These are phyloP conservation scores for Mercurialis annua DNA, from an alignment of 345 rosid species.

Conservation along the genomic window DNA sequence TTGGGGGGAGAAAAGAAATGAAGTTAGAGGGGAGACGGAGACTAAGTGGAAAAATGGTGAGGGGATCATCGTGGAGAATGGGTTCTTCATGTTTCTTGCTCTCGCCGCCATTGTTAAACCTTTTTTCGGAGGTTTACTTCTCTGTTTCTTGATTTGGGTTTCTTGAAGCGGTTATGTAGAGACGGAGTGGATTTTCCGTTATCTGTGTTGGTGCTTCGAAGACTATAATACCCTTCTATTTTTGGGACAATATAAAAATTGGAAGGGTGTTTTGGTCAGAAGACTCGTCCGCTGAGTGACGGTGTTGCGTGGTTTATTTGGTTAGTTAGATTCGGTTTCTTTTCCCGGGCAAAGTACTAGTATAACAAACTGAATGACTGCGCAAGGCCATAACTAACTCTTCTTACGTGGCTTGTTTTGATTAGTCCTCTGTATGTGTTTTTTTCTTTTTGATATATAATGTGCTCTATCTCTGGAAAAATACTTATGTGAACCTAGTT, in stretches of 20 bases:
- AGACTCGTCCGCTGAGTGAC: background rate
- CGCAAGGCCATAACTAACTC: too few species aligned
- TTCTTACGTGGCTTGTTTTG: too few species aligned
- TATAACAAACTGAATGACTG: too few species aligned
- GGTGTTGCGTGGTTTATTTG: too few species aligned
- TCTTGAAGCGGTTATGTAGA: background rate
- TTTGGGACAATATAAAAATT: background rate
- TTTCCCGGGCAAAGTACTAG: slow-evolving; percentile 21
- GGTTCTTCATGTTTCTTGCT: slow-evolving; percentile 47
- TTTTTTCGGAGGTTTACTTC: background rate
- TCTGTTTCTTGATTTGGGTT: background rate
- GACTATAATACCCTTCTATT: background rate
- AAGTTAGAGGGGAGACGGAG: slow-evolving; percentile 30
- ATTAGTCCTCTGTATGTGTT: too few species aligned
- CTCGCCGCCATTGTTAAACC: slow-evolving; percentile 55
- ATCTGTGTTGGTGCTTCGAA: background rate
- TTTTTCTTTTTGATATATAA: too few species aligned
- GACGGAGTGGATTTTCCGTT: background rate
- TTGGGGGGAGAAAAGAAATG: slow-evolving; percentile 47
- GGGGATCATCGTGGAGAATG: slow-evolving; percentile 33
- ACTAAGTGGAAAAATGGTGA: slow-evolving; percentile 39
- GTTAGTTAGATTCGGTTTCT: slow-evolving; percentile 15
- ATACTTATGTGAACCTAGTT: too few species aligned
- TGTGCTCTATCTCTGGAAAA: too few species aligned
- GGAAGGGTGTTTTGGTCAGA: background rate